phyloP scores from a whole-genome alignment of 345 rosid genomes.

The Abelmoschus esculentus region DNA sequence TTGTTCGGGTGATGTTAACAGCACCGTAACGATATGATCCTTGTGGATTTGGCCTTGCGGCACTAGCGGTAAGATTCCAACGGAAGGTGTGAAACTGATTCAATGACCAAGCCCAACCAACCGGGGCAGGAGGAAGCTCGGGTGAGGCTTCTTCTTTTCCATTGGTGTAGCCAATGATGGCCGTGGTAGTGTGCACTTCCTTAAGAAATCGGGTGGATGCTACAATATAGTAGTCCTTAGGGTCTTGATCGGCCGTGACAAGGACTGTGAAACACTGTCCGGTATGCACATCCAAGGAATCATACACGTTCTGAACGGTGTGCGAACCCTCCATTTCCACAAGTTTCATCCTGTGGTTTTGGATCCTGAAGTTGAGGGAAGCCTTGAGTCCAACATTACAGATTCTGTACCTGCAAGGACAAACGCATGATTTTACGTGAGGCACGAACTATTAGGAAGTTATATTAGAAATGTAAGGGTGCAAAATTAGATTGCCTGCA shows the following conservation, averaged over 20 bases:
- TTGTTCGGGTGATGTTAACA: neutral
- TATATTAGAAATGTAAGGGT: too few relatives aligned
- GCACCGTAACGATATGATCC: neutral
- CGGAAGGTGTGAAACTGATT: neutral
- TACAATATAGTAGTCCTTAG: neutral
- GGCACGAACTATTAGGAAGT: too few relatives aligned
- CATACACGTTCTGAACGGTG: neutral
- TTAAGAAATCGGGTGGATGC: neutral
- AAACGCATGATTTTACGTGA: too few relatives aligned
- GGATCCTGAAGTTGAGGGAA: constrained; percentile 28
- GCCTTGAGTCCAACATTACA: neutral
- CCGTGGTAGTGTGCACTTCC: neutral
- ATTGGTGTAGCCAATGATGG: neutral
- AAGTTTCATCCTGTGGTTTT: neutral
- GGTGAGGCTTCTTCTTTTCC: neutral
- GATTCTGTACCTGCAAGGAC: neutral
- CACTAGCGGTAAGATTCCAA: neutral
- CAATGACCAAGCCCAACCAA: neutral
- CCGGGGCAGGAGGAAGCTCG: neutral
- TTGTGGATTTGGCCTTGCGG: neutral
- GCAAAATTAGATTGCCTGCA: too few relatives aligned
- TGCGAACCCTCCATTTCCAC: neutral
- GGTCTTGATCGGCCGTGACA: neutral
- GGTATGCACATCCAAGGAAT: neutral
- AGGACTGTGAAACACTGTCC: neutral